Conservation (phyloP, 495 filamentous ascomycete genomes). For the Trichoderma virens region DNA sequence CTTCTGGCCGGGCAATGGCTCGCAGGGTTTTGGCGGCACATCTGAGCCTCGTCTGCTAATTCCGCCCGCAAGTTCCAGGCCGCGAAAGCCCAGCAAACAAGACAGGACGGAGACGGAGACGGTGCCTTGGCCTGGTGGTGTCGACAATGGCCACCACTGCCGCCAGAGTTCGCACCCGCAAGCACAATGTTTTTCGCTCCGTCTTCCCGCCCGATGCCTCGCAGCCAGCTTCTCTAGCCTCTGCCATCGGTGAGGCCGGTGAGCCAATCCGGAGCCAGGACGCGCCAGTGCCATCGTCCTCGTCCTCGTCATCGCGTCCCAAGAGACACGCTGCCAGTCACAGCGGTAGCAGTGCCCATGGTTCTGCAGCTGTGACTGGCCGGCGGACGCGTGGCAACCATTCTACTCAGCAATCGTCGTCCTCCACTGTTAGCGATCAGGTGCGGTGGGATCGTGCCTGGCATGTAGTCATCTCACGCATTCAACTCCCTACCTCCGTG, state of each 20-base stretch:
- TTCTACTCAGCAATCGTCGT: not conserved
- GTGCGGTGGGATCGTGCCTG: constrained; percentile 60
- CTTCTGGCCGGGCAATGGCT: not conserved
- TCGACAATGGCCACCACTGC: constrained; percentile 20
- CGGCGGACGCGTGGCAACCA: constrained; percentile 6
- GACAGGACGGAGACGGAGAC: not conserved
- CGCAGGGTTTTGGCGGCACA: not conserved
- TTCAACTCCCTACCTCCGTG: constrained; percentile 47
- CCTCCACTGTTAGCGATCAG: constrained; percentile 37
- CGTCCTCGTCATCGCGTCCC: constrained; percentile 7
- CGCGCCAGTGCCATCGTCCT: constrained; percentile 19
- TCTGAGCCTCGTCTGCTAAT: not conserved
- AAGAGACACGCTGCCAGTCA: not conserved
- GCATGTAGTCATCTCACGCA: constrained; percentile 55
- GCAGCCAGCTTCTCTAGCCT: constrained; percentile 32
- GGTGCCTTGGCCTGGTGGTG: not conserved
- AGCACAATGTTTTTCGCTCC: constrained; percentile 40
- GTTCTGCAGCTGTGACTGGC: not conserved
- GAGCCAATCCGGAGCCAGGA: constrained; percentile 26
- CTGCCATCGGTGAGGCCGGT: constrained; percentile 25
- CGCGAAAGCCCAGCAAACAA: not conserved
- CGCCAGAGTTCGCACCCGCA: constrained; percentile 33
- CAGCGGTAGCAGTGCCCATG: not conserved
- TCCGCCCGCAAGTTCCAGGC: not conserved
- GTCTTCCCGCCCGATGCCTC: constrained; percentile 41